Evolutionary conservation across 768 basidiomycete genomes (phyloP).

Genomic region (Ramaria sp.): DNA sequence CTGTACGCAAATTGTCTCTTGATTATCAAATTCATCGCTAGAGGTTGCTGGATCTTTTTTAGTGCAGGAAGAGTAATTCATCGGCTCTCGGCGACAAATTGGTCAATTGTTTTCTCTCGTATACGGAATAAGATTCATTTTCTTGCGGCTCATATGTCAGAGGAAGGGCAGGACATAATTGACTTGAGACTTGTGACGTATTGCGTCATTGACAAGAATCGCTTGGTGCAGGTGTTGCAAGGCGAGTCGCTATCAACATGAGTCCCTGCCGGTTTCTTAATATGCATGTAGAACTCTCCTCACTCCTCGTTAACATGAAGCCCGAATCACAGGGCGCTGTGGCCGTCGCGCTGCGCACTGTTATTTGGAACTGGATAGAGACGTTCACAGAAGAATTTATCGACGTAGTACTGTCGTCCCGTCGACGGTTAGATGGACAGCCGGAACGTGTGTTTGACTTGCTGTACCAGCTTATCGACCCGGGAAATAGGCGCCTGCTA

Average conservation of each 20-base stretch:
- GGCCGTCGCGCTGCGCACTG: slow-evolving; percentile 60
- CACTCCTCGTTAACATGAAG: slow-evolving; percentile 74
- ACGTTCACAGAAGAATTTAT: slow-evolving; percentile 70
- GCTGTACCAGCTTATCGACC: slow-evolving; percentile 38
- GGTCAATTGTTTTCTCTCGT: slow-evolving; percentile 64
- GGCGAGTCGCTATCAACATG: slow-evolving; percentile 28
- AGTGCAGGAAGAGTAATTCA: slow-evolving; percentile 67
- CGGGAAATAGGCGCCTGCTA: slow-evolving; percentile 37
- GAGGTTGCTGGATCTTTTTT: not conserved
- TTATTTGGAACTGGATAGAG: slow-evolving; percentile 88
- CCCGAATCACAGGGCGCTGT: slow-evolving; percentile 62
- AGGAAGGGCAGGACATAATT: slow-evolving; percentile 52
- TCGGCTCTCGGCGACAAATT: slow-evolving; percentile 82
- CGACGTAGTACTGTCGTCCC: slow-evolving; percentile 51
- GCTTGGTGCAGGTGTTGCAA: slow-evolving; percentile 62
- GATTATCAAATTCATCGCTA: not conserved
- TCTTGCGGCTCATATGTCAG: slow-evolving; percentile 39
- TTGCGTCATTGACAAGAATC: slow-evolving; percentile 56
- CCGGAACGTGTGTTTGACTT: slow-evolving; percentile 84
- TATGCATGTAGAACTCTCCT: slow-evolving; percentile 52
- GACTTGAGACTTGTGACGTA: slow-evolving; percentile 75
- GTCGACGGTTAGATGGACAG: slow-evolving; percentile 59
- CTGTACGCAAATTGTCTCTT: slow-evolving; percentile 10
- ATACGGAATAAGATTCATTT: slow-evolving; percentile 59
- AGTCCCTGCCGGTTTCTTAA: slow-evolving; percentile 1